phyloP scores from a whole-genome alignment of 2,329 filamentous ascomycete species.

The Ciborinia camelliae region DNA sequence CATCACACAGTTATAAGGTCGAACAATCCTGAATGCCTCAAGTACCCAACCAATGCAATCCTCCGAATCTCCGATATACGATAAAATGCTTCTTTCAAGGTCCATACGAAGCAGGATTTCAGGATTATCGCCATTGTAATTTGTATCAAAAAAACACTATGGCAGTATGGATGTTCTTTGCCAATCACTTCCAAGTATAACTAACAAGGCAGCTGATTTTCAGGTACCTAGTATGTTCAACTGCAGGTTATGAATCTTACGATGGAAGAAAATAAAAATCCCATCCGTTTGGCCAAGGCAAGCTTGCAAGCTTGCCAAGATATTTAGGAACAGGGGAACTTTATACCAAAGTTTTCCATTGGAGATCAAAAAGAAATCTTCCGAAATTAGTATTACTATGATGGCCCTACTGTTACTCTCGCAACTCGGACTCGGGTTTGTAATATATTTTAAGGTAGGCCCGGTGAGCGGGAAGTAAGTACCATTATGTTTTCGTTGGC shows the following conservation, averaged over 20 bases:
- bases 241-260: background rate
- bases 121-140: background rate
- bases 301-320: background rate
- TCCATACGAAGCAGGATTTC: background rate
- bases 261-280: background rate
- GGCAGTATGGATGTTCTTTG: background rate
- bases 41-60: background rate
- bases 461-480: background rate
- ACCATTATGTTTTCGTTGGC: conserved; percentile 8
- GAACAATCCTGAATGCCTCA: background rate
- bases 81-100: background rate
- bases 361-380: background rate
- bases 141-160: background rate
- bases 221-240: too few relatives aligned
- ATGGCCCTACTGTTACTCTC: background rate
- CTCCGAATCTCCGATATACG: background rate
- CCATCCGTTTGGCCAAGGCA: background rate
- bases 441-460: background rate
- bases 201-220: background rate
- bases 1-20: background rate
- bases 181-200: background rate
- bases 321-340: background rate
- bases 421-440: background rate
- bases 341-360: background rate
- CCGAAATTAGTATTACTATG: background rate